These are phyloP conservation scores for Anacardium occidentale DNA, from an alignment of 345 rosid species.

Conservation along the genomic window DNA sequence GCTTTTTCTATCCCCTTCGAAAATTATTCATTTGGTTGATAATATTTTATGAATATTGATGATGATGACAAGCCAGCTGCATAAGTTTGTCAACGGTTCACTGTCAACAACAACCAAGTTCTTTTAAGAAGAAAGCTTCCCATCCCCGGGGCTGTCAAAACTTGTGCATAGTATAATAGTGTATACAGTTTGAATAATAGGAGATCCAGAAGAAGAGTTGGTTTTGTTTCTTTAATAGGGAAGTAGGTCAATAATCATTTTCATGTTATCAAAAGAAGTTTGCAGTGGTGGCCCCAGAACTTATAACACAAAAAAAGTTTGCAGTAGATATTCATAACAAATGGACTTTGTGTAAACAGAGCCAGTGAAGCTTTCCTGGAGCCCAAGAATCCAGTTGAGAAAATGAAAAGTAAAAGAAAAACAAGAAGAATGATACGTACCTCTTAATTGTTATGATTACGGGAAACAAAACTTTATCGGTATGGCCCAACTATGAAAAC, in stretches of 20 bases:
- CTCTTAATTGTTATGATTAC: too few relatives aligned
- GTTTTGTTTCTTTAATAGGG: constrained; percentile 4
- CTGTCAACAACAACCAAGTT: constrained; percentile 29
- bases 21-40: background rate
- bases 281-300: background rate
- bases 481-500: constrained; percentile 41
- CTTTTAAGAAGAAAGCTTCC: constrained; percentile 19
- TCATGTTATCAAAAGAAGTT: constrained; percentile 22
- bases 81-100: constrained; percentile 31
- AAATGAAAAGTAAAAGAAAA: constrained; percentile 23
- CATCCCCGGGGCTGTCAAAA: constrained; percentile 9
- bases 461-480: constrained; percentile 36
- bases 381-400: background rate
- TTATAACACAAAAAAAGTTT: background rate
- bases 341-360: constrained; percentile 19
- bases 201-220: too few relatives aligned
- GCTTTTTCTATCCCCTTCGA: too few relatives aligned
- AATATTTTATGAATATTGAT: background rate
- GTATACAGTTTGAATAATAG: too few relatives aligned
- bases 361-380: too few relatives aligned
- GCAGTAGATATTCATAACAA: constrained; percentile 13
- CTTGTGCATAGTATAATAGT: too few relatives aligned
- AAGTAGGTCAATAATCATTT: constrained; percentile 31
- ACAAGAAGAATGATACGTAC: too few relatives aligned
- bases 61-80: constrained; percentile 16